Percentiles rank a stretch among this genome's conserved stretches.
phyloP scores from a whole-genome alignment of 768 basidiomycete genomes.

The Agaricus blazei region DNA sequence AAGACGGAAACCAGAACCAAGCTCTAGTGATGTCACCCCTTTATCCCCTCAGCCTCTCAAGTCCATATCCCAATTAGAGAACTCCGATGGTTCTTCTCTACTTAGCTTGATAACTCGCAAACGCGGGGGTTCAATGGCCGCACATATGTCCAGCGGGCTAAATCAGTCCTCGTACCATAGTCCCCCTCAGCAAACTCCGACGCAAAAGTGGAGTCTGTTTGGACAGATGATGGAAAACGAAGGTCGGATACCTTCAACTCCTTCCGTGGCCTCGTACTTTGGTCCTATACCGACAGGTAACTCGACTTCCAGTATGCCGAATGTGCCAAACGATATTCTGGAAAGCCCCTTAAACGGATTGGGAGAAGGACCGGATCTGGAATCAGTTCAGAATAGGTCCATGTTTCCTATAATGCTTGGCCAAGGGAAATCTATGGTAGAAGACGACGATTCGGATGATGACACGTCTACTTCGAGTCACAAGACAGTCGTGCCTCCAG shows the following conservation, averaged over 20 bases:
- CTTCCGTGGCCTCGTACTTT: not conserved
- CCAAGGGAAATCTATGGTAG: not conserved
- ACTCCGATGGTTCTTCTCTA: conserved; percentile 5
- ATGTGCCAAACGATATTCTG: not conserved
- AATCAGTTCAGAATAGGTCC: not conserved
- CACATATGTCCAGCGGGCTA: conserved; percentile 3
- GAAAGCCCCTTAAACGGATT: conserved; percentile 1
- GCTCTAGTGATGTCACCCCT: not conserved
- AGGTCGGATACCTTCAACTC: conserved; percentile 31
- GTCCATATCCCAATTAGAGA: not conserved
- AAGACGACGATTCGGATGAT: conserved; percentile 7
- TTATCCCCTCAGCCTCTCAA: not conserved
- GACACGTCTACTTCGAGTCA: conserved; percentile 5
- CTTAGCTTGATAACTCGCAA: not conserved
- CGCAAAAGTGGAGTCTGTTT: conserved; percentile 62
- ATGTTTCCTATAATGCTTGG: not conserved
- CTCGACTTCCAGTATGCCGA: not conserved
- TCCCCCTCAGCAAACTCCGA: conserved; percentile 14
- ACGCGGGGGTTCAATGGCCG: not conserved
- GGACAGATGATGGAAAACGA: conserved; percentile 70
- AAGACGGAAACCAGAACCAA: not conserved
- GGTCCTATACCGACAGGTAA: not conserved
- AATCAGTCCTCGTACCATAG: not conserved
- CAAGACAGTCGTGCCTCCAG: not conserved
- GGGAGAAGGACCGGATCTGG: not conserved